A percentile compares a stretch with the other conserved stretches of the same genome.
Conservation (phyloP, 768 basidiomycete genomes). For the Cyclocybe aegerita region DNA sequence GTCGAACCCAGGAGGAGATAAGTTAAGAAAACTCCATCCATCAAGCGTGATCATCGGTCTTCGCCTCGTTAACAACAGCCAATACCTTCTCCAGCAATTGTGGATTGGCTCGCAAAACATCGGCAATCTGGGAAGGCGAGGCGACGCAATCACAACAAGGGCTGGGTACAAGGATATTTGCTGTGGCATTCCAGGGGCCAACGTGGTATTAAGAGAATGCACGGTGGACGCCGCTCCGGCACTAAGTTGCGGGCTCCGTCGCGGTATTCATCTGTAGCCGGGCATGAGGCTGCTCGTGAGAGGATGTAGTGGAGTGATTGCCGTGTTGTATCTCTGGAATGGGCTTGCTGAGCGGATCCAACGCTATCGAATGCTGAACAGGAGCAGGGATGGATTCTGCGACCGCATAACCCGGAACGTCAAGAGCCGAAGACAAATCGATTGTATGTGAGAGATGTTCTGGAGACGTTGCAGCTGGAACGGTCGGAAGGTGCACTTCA, state of each 20-base stretch:
- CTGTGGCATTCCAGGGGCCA: slow-evolving; percentile 2
- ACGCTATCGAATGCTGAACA: too few relatives aligned
- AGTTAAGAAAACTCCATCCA: too few relatives aligned
- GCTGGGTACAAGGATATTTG: slow-evolving; percentile 16
- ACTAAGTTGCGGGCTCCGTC: background rate
- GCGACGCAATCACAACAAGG: slow-evolving; percentile 28
- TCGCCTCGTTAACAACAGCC: slow-evolving; percentile 29
- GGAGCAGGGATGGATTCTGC: too few relatives aligned
- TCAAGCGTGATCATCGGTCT: background rate
- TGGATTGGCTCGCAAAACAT: slow-evolving; percentile 36
- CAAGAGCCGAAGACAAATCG: too few relatives aligned
- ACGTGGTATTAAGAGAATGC: background rate
- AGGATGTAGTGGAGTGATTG: too few relatives aligned
- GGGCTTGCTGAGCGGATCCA: too few relatives aligned
- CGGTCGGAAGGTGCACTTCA: too few relatives aligned
- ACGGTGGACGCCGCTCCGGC: background rate
- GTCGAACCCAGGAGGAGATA: background rate
- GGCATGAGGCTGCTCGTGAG: too few relatives aligned
- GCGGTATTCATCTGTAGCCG: background rate
- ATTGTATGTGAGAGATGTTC: too few relatives aligned
- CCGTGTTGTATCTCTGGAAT: too few relatives aligned
- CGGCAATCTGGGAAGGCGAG: slow-evolving; percentile 36
- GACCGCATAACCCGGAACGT: too few relatives aligned
- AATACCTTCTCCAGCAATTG: slow-evolving; percentile 35
- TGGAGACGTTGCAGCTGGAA: too few relatives aligned